Evolutionary conservation across 148 eudicot species (phyloP).

Genomic region (Dianthus caryophyllus): DNA sequence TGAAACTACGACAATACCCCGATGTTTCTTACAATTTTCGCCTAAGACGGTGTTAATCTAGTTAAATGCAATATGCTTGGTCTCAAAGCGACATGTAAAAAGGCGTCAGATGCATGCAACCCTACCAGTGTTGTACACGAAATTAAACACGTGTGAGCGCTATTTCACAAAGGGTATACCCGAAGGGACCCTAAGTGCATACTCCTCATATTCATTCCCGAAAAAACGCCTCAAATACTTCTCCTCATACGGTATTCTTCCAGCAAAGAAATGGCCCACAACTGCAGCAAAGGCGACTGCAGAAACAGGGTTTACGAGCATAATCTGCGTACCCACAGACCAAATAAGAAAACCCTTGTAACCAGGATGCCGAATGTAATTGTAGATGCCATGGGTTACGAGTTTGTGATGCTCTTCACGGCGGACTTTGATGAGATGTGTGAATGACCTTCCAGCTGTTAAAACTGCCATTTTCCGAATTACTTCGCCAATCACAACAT

Average conservation of each 20-base stretch:
- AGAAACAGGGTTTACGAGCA: conserved; percentile 78
- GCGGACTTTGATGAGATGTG: conserved; percentile 63
- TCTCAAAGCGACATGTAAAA: no score
- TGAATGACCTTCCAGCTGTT: conserved; percentile 78
- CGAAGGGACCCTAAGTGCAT: conserved; percentile 57
- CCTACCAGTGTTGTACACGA: no score
- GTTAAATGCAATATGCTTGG: no score
- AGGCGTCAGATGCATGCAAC: no score
- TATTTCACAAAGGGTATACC: conserved; percentile 82
- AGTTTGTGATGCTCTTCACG: conserved; percentile 72
- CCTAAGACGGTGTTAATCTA: no score
- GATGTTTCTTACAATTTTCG: no score
- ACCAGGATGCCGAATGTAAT: conserved; percentile 72
- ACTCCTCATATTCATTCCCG: conserved; percentile 59
- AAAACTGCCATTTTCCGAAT: conserved; percentile 64
- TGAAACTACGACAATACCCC: no score
- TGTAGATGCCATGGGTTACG: conserved; percentile 66
- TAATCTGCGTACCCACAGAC: conserved; percentile 85
- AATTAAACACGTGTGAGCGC: not conserved
- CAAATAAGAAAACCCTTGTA: conserved; percentile 81
- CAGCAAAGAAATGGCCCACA: conserved; percentile 69
- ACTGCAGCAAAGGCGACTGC: conserved; percentile 58
- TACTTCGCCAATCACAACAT: conserved; percentile 63
- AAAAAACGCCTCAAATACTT: conserved; percentile 73
- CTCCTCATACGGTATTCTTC: conserved; percentile 86